phyloP scores from a whole-genome alignment of 345 rosid species.

The Lagerstroemia speciosa region DNA sequence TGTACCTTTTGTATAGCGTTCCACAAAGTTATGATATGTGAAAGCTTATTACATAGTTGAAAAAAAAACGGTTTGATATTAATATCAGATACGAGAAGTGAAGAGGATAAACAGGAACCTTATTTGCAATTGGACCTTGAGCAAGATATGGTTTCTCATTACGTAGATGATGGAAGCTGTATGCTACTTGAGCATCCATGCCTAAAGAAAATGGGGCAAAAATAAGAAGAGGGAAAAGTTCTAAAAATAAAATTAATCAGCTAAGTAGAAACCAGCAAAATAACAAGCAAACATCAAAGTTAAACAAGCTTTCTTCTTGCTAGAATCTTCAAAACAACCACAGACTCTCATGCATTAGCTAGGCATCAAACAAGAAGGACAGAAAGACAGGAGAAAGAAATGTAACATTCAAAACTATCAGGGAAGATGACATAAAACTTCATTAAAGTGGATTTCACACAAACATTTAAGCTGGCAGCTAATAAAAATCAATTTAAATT shows the following conservation, averaged over 20 bases:
- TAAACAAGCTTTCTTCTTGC: too few species aligned
- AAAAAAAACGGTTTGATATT: too few species aligned
- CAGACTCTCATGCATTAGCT: background rate
- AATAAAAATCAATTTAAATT: background rate
- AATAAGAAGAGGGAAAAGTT: background rate
- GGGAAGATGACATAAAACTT: too few species aligned
- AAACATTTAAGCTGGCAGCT: background rate
- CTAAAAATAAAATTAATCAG: too few species aligned
- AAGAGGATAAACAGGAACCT: constrained; percentile 35
- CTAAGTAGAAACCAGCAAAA: too few species aligned
- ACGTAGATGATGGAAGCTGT: constrained; percentile 92
- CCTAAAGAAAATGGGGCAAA: constrained; percentile 32
- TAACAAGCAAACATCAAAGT: too few species aligned
- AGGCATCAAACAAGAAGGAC: background rate
- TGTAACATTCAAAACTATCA: too few species aligned
- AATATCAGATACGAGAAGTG: background rate
- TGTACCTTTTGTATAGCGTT: too few species aligned
- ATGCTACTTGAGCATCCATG: constrained; percentile 99
- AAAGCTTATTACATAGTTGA: too few species aligned
- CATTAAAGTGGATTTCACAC: background rate
- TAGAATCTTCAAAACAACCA: too few species aligned
- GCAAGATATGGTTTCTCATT: constrained; percentile 94
- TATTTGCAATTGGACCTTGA: constrained; percentile 85
- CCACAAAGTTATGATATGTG: too few species aligned
- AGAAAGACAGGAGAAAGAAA: background rate